Base-by-base conservation (phyloP, 2,329 filamentous ascomycete species). In the Aspergillus piperis region DNA sequence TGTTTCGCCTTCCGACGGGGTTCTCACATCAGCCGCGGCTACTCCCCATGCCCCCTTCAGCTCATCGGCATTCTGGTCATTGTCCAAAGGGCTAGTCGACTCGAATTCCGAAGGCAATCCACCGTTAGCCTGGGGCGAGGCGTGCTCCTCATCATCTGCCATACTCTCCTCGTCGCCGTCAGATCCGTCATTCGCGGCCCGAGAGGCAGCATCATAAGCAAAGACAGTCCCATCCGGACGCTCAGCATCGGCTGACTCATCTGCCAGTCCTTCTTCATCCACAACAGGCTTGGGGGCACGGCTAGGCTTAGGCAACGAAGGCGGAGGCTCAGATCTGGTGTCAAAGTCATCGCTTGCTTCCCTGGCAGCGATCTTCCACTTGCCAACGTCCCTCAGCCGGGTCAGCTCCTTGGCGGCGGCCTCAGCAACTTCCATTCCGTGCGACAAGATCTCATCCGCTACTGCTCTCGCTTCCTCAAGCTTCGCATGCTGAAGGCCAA, bases 281-380 rank as follows among this genome's bases (percentile, higher is more conserved):
- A 62, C 57, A 25, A 54, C 60, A 8, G 57, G 64, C 8, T 50
- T 58, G 19, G 44, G 19, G 39, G 65, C 62, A 36, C 64, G 41
- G 19, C 41, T 15, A n/a, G 68, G 68, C 64, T 72, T 71, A 5
- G 69, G 71, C 42, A 67, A 68, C 32, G 65, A 62, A n/a, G 68
- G 76, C 36, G 64, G 79, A 69, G 70, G 42, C 13, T 69, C 72
- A 15, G 79, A 80, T 54, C 88, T 88, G 49, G 85, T 87, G 51
- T 89, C 88, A 70, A 96, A 98, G 72, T 96, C 88, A 54, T 95
- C 88, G 11, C 86, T 88, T 2, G 84, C 80, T 73, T 98, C 94
- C 38, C 83, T 80, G 7, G 90, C 88, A 39, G 83, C 82, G 42
- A 96, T 85, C 80, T 98, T 98, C 88, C 90, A 96, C 61, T 83